Evolutionary conservation across 164 flowering plant genomes (phyloP).

Genomic region (Vitis amurensis): DNA sequence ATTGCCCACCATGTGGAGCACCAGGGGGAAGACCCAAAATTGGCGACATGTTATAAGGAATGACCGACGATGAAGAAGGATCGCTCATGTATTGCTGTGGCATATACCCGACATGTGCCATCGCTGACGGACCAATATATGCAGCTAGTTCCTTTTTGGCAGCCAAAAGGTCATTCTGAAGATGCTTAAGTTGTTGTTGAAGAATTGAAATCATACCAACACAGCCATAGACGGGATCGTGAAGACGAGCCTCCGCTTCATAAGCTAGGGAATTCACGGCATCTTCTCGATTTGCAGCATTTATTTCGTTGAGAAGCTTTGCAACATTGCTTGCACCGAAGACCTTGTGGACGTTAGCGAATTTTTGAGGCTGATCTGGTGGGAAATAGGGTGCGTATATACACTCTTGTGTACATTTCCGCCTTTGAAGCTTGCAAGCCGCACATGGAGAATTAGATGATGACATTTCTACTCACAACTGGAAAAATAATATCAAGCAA

Average conservation of each 20-base stretch:
- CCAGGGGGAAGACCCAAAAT: constrained; percentile 28
- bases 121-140: constrained; percentile 39
- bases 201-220: constrained; percentile 36
- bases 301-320: background rate
- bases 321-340: too few relatives aligned
- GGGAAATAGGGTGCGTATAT: constrained; percentile 8
- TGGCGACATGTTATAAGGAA: constrained; percentile 13
- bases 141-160: constrained; percentile 46
- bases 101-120: constrained; percentile 20
- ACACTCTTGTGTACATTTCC: too few relatives aligned
- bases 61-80: constrained; percentile 10
- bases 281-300: background rate
- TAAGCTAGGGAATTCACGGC: too few relatives aligned
- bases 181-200: constrained; percentile 32
- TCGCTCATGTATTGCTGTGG: constrained; percentile 14
- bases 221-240: too few relatives aligned
- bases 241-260: too few relatives aligned
- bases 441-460: too few relatives aligned
- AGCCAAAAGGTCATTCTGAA: constrained; percentile 31
- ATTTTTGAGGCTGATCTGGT: too few relatives aligned
- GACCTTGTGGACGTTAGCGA: too few relatives aligned
- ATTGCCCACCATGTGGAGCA: background rate
- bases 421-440: too few relatives aligned
- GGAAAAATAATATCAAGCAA: too few relatives aligned
- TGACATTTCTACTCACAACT: too few relatives aligned